Evolutionary conservation across 805 yeast species (phyloP).

Genomic region (Kodamaea leandrae): DNA sequence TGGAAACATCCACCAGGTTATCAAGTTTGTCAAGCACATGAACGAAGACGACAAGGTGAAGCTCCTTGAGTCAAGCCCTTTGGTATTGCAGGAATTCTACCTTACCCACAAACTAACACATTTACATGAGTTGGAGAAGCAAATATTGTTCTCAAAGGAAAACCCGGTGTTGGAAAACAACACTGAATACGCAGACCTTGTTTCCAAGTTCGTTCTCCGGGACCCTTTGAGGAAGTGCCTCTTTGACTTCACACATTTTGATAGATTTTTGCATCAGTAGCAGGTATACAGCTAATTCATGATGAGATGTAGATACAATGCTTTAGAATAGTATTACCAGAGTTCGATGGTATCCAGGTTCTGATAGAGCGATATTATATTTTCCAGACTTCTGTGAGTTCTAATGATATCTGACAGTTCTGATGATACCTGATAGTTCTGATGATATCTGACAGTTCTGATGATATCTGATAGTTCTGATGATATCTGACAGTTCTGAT

Average conservation of each 20-base stretch:
- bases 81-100: slow-evolving; percentile 10
- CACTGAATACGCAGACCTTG: slow-evolving; percentile 9
- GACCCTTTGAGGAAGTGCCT: slow-evolving; percentile 8
- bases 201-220: slow-evolving; percentile 3
- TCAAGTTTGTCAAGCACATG: slow-evolving; percentile 10
- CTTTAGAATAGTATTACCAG: too few species aligned
- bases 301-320: background rate
- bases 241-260: slow-evolving; percentile 9
- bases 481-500: too few species aligned
- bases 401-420: too few species aligned
- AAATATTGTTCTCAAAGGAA: slow-evolving; percentile 7
- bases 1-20: background rate
- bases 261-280: background rate
- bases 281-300: background rate
- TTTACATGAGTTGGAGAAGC: slow-evolving; percentile 12
- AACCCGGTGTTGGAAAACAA: slow-evolving; percentile 5
- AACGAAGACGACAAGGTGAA: slow-evolving; percentile 7
- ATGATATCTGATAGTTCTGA: too few species aligned
- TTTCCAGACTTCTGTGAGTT: too few species aligned
- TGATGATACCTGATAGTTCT: too few species aligned
- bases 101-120: slow-evolving; percentile 10
- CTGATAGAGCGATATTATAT: too few species aligned
- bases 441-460: too few species aligned
- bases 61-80: slow-evolving; percentile 9
- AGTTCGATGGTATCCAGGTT: too few species aligned